Evolutionary conservation across 179 eudicot species (phyloP).

Genomic region (Silene noctiflora): DNA sequence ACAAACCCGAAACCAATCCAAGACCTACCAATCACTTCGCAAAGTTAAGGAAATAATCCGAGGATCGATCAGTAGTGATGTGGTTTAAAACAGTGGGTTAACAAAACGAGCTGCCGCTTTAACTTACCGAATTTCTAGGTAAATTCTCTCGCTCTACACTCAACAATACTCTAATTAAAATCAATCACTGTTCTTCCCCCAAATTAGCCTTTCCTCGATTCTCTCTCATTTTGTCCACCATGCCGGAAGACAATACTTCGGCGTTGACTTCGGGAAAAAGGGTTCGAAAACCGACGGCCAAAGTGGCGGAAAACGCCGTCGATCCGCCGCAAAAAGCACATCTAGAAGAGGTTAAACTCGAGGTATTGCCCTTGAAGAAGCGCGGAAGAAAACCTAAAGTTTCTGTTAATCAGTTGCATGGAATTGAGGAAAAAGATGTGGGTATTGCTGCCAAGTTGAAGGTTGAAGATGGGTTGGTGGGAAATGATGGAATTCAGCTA

Average conservation of each 20-base stretch:
- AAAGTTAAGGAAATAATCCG: too few relatives aligned
- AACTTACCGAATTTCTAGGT: too few relatives aligned
- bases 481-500: not conserved
- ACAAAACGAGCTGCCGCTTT: too few relatives aligned
- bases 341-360: not conserved
- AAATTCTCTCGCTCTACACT: too few relatives aligned
- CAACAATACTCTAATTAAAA: not conserved
- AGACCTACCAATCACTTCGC: too few relatives aligned
- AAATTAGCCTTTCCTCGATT: not conserved
- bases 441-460: conserved; percentile 7
- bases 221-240: too few relatives aligned
- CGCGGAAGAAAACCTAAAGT: conserved; percentile 21
- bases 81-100: too few relatives aligned
- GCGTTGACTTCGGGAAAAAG: conserved; percentile 24
- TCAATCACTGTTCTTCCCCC: not conserved
- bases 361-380: conserved; percentile 14
- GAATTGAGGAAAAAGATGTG: conserved; percentile 7
- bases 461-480: conserved; percentile 21
- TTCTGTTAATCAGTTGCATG: not conserved
- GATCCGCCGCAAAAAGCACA: conserved; percentile 6
- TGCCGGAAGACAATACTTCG: not conserved
- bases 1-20: too few relatives aligned
- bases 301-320: conserved; percentile 8
- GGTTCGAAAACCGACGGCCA: conserved; percentile 21
- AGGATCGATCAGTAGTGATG: too few relatives aligned